These are phyloP conservation scores for Lactifluus volemus DNA, from an alignment of 768 basidiomycete species.

Conservation along the genomic window DNA sequence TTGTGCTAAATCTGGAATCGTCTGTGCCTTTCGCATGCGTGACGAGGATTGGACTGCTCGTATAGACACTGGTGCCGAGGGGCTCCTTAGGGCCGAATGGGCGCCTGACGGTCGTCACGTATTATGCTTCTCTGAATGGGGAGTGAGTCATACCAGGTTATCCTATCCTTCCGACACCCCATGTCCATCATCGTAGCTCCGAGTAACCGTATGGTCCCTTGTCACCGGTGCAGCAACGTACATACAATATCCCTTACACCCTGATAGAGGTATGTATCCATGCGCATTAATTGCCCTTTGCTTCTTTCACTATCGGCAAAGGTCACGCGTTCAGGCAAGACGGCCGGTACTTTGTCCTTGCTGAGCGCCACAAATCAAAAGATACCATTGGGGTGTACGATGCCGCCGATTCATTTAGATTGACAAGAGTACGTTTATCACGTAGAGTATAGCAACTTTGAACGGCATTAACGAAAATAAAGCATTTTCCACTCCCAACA, in stretches of 20 bases:
- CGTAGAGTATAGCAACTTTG: not conserved
- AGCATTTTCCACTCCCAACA: slow-evolving; percentile 85
- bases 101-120: slow-evolving; percentile 76
- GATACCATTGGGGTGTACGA: slow-evolving; percentile 86
- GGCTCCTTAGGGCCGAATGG: slow-evolving; percentile 85
- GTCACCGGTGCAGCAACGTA: slow-evolving; percentile 66
- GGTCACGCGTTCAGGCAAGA: slow-evolving; percentile 75
- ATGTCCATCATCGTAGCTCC: slow-evolving; percentile 41
- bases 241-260: slow-evolving; percentile 79
- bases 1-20: slow-evolving; percentile 59
- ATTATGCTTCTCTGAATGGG: slow-evolving; percentile 89
- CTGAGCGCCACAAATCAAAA: slow-evolving; percentile 84
- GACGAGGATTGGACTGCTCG: slow-evolving; percentile 73
- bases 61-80: slow-evolving; percentile 77
- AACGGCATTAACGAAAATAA: slow-evolving; percentile 9
- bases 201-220: slow-evolving; percentile 82
- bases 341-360: slow-evolving; percentile 76
- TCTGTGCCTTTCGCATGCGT: slow-evolving; percentile 70
- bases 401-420: slow-evolving; percentile 53
- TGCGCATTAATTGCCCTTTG: not conserved
- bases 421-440: slow-evolving; percentile 52
- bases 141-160: slow-evolving; percentile 46
- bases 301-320: slow-evolving; percentile 23
- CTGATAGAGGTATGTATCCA: slow-evolving; percentile 53
- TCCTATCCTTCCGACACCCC: not conserved